These are phyloP conservation scores for Cladobotryum mycophilum DNA, from an alignment of 2,329 filamentous ascomycete species.

Conservation along the genomic window DNA sequence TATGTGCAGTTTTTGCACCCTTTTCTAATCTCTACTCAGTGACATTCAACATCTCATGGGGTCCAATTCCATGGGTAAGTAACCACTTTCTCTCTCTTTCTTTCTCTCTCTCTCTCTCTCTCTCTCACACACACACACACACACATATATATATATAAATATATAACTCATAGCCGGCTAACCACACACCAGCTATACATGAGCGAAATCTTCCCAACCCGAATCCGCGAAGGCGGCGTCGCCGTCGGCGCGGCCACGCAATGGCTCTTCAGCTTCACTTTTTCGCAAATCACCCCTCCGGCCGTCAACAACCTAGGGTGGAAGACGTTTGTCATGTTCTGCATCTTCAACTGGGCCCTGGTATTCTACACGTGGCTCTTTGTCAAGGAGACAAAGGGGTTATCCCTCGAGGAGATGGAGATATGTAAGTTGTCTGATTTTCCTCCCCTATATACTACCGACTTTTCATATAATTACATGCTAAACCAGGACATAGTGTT, in stretches of 20 bases:
- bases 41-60: conserved; percentile 36
- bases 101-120: too few relatives aligned
- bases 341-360: conserved; percentile 11
- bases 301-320: conserved; percentile 40
- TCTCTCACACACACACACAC: too few relatives aligned
- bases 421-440: conserved; percentile 7
- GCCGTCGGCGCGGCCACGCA: conserved; percentile 44
- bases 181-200: conserved; percentile 37
- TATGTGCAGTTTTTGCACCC: too few relatives aligned
- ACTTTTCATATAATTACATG: background rate
- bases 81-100: too few relatives aligned
- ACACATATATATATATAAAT: too few relatives aligned
- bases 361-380: conserved; percentile 10
- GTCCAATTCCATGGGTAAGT: conserved; percentile 42
- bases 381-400: conserved; percentile 17
- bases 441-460: too few relatives aligned
- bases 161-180: too few relatives aligned
- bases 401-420: conserved; percentile 23
- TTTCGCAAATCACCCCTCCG: conserved; percentile 42
- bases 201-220: conserved; percentile 43
- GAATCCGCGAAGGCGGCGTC: conserved; percentile 44
- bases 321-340: conserved; percentile 45
- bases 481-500: conserved; percentile 14
- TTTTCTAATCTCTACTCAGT: too few relatives aligned
- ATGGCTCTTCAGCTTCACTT: conserved; percentile 47